These are phyloP conservation scores for Chytriomyces sp. DNA, from an alignment of 192 early-diverging fungal genomes.

Conservation along the genomic window DNA sequence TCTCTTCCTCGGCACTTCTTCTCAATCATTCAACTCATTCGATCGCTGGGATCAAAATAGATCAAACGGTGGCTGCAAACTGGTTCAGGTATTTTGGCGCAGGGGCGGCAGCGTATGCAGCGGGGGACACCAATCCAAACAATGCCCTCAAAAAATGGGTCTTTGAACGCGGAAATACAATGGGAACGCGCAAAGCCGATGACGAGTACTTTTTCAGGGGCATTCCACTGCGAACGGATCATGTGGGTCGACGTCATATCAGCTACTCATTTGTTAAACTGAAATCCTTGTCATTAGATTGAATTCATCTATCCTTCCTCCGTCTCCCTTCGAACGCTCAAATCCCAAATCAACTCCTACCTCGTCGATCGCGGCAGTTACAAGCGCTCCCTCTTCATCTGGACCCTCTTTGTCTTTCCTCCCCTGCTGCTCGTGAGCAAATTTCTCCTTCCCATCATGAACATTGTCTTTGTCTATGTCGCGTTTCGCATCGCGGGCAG, in stretches of 20 bases:
- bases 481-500: slow-evolving; percentile 46
- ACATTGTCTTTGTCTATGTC: slow-evolving; percentile 52
- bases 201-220: slow-evolving; percentile 54
- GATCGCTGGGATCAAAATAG: neutral
- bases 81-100: neutral
- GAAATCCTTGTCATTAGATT: slow-evolving; percentile 18
- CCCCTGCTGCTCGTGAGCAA: slow-evolving; percentile 45
- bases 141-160: neutral
- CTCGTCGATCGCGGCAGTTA: slow-evolving; percentile 22
- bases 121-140: neutral
- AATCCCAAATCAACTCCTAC: slow-evolving; percentile 35
- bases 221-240: slow-evolving; percentile 38
- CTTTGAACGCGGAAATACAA: slow-evolving; percentile 33
- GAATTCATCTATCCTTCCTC: slow-evolving; percentile 51
- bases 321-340: slow-evolving; percentile 15
- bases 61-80: neutral
- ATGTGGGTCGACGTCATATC: slow-evolving; percentile 23
- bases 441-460: slow-evolving; percentile 35
- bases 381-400: slow-evolving; percentile 35
- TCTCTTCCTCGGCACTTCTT: neutral
- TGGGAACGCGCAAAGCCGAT: slow-evolving; percentile 44
- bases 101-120: neutral
- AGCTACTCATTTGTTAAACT: neutral
- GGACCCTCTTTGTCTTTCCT: slow-evolving; percentile 38
- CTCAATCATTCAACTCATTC: neutral